Evolutionary conservation across 176 grass and related monocot genomes (phyloP), one percentile per base, ranked within the genome.

Genomic region (Cenchrus purpureus): DNA sequence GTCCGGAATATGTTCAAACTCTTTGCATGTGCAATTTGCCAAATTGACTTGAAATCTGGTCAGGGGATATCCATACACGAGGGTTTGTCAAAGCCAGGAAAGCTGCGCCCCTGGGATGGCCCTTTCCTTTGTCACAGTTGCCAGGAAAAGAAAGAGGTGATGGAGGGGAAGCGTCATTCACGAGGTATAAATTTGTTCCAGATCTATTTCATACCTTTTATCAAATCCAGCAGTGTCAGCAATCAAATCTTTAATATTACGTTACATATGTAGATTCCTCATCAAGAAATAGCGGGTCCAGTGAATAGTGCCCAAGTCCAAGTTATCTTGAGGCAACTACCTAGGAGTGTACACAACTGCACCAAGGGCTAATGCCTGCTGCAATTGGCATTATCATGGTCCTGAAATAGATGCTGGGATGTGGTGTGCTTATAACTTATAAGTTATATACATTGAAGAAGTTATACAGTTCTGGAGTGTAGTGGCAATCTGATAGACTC

Each of bases 1-100:
- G 84, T 99, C 12, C 77, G 90, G 79, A 88, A 99, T 86, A 89
- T 99, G 92, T 99, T 99, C 90, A 99, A 94, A 87, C 89, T 99
- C 69, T 96, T 96, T 46, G 76, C 87, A 77, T 99, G 97, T 60
- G 97, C 97, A 31, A 85, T 99, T 88, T 99, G 97, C 87, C 97
- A 99, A 90, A 84, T 79, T 43, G 94, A 89, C 80, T 67, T 99
- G 79, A 73, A 91, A 57, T 84, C 94, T 70, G 85, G 87, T 43
- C 93, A 99, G 80, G 89, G 97, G 12, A 92, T 99, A 91, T 99
- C 97, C 3, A 84, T 99, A 85, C 94, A 96, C 10, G 75, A 86
- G 12, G 84, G 82, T 76, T 50, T 80, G 19, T 87, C 93, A 57
- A 86, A 88, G 28, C 72, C 74, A 55, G 91, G 84, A 77, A 95